Base-by-base conservation (phyloP, 2,329 filamentous ascomycete species). In the Neoascochyta sp. region DNA sequence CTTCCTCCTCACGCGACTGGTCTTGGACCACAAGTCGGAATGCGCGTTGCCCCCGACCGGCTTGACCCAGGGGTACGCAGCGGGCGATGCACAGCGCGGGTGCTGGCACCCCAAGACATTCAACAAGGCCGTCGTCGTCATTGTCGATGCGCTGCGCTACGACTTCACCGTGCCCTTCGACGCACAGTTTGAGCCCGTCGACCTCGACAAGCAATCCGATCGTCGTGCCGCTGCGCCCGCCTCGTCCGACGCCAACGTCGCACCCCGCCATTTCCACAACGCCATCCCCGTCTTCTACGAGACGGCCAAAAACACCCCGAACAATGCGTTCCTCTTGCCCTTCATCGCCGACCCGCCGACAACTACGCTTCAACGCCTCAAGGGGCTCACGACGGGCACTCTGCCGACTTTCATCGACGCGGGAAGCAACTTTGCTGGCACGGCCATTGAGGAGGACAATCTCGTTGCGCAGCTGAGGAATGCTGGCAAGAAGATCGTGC, bases 311-410 rank as follows among this genome's bases (percentile, higher is more conserved):
- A 69, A 77, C 34, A 72, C 76, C 25, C 92, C 92, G 0, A 70
- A 81, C 33, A 86, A 94, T 62, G 89, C 92, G 1, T 86, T 98
- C 54, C 70, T 98, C 26, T 74, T 89, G 15, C 92, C 92, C 1
- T 98, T 98, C 63, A 95, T 98, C 54, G 92, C 92, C 21, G 92
- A 98, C 56, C 90, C 92, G 19, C 92, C 92, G 5, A 98, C 92
- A 3, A 83, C 89, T 5, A 98, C 92, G 5, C 68, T 96, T 36
- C 92, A 96, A 64, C 73, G 92, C 42, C 66, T 98, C 45, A 96
- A 96, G 67, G 92, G 90, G 3, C 65, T 98, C 44, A 98, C 89
- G 11, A 98, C 92, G 0, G 92, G 92, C 4, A 96, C 92, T 2
- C 67, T 98, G 31, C 92, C 92, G 2, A 95, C 90, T 0, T 95